Conservation (phyloP, 2,329 filamentous ascomycete species). For the Stachybotrys chlorohalonatus region DNA sequence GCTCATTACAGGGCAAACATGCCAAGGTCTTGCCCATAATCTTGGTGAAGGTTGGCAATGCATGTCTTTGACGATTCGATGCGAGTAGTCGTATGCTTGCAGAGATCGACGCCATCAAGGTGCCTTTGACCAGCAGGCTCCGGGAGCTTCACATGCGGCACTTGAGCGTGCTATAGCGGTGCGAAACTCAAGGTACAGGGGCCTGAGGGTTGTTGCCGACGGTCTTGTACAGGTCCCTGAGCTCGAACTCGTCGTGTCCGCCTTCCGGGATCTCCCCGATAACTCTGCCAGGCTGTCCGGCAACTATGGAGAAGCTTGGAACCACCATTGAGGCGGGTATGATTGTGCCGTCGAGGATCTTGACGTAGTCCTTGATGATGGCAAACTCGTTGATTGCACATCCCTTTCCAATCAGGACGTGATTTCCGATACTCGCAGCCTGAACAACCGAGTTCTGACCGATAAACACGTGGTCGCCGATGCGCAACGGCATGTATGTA, state of each 20-base stretch:
- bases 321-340: conserved; percentile 86
- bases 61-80: no score
- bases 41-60: no score
- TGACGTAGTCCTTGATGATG: conserved; percentile 89
- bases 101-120: no score
- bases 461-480: conserved; percentile 91
- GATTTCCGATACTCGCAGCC: conserved; percentile 72
- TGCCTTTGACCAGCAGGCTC: no score
- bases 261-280: conserved; percentile 75
- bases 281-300: conserved; percentile 68
- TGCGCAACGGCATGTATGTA: conserved; percentile 80
- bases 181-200: conserved; percentile 12
- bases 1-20: no score
- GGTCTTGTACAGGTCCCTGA: conserved; percentile 55
- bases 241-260: conserved; percentile 53
- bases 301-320: conserved; percentile 87
- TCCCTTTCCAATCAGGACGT: conserved; percentile 75
- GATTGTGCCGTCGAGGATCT: conserved; percentile 75
- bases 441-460: conserved; percentile 68
- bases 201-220: conserved; percentile 47
- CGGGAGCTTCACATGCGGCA: no score
- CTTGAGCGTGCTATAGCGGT: no score
- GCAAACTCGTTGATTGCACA: conserved; percentile 77
- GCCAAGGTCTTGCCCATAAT: no score
- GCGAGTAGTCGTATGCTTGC: no score